phyloP scores from a whole-genome alignment of 257 asterid species.

The Ballota nigra region DNA sequence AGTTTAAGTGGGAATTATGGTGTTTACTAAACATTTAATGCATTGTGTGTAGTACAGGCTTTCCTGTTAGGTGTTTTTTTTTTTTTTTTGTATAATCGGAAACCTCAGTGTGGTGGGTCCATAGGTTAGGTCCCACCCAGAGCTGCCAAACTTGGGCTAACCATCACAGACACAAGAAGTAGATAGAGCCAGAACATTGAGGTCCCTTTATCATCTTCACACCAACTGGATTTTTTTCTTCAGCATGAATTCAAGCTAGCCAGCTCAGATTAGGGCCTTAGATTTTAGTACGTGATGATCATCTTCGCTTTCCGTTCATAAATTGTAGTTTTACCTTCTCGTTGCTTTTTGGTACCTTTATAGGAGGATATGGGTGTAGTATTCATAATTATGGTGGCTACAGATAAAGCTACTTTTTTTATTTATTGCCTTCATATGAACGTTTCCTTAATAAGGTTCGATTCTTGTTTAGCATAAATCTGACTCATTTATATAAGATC shows the following conservation, averaged over 20 bases:
- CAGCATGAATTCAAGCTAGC: conserved; percentile 1
- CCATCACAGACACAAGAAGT: neutral
- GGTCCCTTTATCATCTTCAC: no score
- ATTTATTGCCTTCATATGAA: neutral
- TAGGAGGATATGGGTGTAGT: conserved; percentile 11
- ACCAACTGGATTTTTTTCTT: neutral
- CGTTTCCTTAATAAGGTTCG: neutral
- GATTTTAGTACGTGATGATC: neutral
- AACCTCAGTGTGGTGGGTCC: no score
- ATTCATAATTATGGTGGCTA: conserved; percentile 2
- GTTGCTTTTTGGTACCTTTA: conserved; percentile 11
- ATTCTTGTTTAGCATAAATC: conserved; percentile 13
- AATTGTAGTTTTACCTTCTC: conserved; percentile 1
- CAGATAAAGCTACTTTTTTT: neutral
- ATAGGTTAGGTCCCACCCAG: no score
- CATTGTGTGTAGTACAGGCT: neutral
- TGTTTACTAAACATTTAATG: conserved; percentile 1
- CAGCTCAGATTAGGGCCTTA: conserved; percentile 18
- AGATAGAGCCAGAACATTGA: neutral
- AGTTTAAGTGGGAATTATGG: conserved; percentile 16
- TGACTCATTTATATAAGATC: conserved; percentile 6
- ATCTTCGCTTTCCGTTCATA: conserved; percentile 9
- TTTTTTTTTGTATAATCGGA: no score
- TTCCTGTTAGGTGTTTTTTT: neutral
- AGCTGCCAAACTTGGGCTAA: neutral